Evolutionary conservation across 352 stramenopile species (phyloP), one percentile per base, ranked within the genome.

Genomic region (Phytopythium mirpurense): DNA sequence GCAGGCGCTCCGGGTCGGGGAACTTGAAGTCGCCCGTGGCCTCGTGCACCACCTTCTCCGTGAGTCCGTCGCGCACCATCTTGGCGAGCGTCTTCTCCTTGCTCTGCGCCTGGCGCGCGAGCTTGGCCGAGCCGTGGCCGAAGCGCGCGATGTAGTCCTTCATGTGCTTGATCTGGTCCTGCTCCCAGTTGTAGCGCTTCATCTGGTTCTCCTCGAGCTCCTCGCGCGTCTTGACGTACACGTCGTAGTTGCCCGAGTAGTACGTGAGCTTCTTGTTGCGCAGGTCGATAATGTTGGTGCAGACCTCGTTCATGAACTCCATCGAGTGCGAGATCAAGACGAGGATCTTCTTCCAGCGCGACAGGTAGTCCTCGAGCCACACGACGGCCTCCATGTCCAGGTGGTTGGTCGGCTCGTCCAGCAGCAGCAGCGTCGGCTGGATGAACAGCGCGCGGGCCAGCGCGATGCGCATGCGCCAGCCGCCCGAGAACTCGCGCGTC

Each of bases 71-170:
- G 35, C 95, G 83, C 48, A 98, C 83, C 96, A 99, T 99, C 74
- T 99, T 99, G 54, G 92, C 86, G 35, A 99, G 79, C n/a, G 97
- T 98, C 77, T 98, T 98, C 73, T 98, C 93, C 68, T 99, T 98
- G 68, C 78, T 97, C 70, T 98, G 95, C 7, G 95, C 96, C 68
- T 99, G 96, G 60, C 96, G 96, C 15, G 96, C 96, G 63, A 98
- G 90, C 77, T 99, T 99, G 45, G 92, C 90, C 19, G 82, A 97
- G 63, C 96, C 96, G 83, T 99, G 96, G 65, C 96, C 96, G 66
- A 99, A 99, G n/a, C 86, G 81, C 29, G 96, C 96, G 75, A 99
- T 98, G 78, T 99, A 99, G 64, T 99, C 95, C 78, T 98, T 99
- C 96, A 98, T 99, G 76, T 95, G 86, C 77, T 98, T 98, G 63